These are phyloP conservation scores for Fusarium globosum DNA, from an alignment of 2,329 filamentous ascomycete species.

Conservation along the genomic window DNA sequence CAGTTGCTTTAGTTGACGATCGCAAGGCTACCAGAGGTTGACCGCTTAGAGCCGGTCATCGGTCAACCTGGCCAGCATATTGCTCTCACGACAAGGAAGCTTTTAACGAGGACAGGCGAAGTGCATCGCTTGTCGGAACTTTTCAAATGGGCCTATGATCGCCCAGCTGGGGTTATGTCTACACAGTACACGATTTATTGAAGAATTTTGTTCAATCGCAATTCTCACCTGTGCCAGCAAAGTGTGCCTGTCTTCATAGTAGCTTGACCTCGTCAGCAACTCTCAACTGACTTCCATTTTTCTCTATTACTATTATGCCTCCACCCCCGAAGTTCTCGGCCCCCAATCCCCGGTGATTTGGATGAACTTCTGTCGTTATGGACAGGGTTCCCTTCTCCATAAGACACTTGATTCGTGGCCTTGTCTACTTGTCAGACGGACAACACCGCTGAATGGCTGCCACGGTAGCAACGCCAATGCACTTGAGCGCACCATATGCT, in stretches of 20 bases:
- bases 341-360: slow-evolving; percentile 34
- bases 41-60: not conserved
- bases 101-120: not conserved
- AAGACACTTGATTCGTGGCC: slow-evolving; percentile 39
- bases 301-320: slow-evolving; percentile 7
- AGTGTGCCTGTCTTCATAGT: not conserved
- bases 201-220: not conserved
- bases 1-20: not conserved
- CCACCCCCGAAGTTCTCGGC: slow-evolving; percentile 28
- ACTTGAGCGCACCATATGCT: slow-evolving; percentile 35
- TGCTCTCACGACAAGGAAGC: not conserved
- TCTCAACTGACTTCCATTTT: not conserved
- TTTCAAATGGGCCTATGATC: not conserved
- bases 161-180: not conserved
- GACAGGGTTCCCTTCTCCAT: slow-evolving; percentile 20
- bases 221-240: slow-evolving; percentile 16
- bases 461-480: slow-evolving; percentile 39
- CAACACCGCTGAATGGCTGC: slow-evolving; percentile 36
- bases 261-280: not conserved
- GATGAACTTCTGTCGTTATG: slow-evolving; percentile 20
- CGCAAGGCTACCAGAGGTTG: not conserved
- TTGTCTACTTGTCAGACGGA: slow-evolving; percentile 30
- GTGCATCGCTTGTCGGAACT: not conserved
- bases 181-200: not conserved
- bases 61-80: not conserved